Percentiles rank a stretch among this genome's conserved stretches.
These are phyloP conservation scores for Drechmeria coniospora DNA, from an alignment of 2,329 filamentous ascomycete species.

Conservation along the genomic window DNA sequence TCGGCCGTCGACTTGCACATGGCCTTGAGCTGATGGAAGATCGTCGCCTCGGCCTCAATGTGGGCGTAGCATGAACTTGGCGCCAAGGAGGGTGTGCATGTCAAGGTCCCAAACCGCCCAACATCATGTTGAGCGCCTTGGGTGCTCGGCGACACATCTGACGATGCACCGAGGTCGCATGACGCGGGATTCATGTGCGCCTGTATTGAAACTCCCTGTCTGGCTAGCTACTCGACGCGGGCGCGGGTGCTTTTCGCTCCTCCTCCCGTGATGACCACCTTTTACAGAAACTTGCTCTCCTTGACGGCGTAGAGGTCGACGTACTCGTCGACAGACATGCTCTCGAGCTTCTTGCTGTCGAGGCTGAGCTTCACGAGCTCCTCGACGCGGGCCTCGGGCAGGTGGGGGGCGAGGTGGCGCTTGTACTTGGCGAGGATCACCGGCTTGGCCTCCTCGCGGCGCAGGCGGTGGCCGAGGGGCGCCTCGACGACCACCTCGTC, in stretches of 20 bases:
- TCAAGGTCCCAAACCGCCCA: too few relatives aligned
- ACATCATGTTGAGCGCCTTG: too few relatives aligned
- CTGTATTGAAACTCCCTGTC: neutral
- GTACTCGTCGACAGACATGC: constrained; percentile 78
- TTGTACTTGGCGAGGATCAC: constrained; percentile 93
- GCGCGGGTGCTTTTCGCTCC: neutral
- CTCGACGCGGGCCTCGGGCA: constrained; percentile 59
- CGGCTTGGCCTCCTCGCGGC: constrained; percentile 93
- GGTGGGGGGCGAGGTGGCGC: constrained; percentile 79
- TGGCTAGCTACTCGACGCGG: too few relatives aligned
- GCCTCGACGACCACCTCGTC: constrained; percentile 89
- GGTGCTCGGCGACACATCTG: too few relatives aligned
- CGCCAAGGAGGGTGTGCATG: too few relatives aligned
- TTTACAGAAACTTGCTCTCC: constrained; percentile 41
- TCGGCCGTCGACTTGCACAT: too few relatives aligned
- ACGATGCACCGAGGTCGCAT: too few relatives aligned
- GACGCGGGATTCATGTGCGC: too few relatives aligned
- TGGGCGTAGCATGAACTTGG: too few relatives aligned
- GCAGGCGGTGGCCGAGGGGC: constrained; percentile 78
- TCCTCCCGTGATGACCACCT: neutral
- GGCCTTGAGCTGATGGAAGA: too few relatives aligned
- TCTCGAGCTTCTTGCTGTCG: constrained; percentile 60
- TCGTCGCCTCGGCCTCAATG: too few relatives aligned
- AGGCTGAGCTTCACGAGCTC: constrained; percentile 68
- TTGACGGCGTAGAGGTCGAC: constrained; percentile 64